Percentiles rank a stretch among this genome's conserved stretches.
phyloP scores from a whole-genome alignment of 768 basidiomycete species.

The Tephrocybe sp. region DNA sequence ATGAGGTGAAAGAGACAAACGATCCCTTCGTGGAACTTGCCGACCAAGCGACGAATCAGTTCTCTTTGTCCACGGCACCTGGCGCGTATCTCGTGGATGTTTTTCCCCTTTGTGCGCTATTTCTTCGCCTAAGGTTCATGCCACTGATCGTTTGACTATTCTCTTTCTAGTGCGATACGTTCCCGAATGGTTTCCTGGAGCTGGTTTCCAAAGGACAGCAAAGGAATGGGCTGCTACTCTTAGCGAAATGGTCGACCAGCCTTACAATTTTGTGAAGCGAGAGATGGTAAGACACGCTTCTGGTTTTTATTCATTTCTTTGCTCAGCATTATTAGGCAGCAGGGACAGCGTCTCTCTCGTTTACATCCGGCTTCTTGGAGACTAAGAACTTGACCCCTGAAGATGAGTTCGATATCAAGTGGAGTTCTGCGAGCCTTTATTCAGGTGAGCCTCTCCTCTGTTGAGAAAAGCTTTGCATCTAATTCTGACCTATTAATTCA shows the following conservation, averaged over 20 bases:
- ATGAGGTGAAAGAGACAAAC: conserved; percentile 45
- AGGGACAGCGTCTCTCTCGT: conserved; percentile 56
- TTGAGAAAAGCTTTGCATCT: background rate
- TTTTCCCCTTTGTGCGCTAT: conserved; percentile 40
- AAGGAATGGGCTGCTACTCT: conserved; percentile 51
- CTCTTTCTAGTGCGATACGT: conserved; percentile 46
- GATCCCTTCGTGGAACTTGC: conserved; percentile 53
- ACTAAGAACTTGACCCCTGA: conserved; percentile 45
- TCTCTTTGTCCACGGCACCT: conserved; percentile 50
- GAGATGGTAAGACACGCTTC: conserved; percentile 43
- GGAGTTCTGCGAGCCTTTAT: conserved; percentile 60
- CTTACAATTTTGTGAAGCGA: conserved; percentile 56
- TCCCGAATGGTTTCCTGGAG: conserved; percentile 65
- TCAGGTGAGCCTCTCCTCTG: conserved; percentile 31
- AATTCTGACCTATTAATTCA: conserved; percentile 5
- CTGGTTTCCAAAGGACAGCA: conserved; percentile 53
- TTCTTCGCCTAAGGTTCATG: background rate
- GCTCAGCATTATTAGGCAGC: conserved; percentile 38
- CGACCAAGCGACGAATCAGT: conserved; percentile 52
- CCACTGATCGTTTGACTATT: background rate
- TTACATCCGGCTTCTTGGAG: conserved; percentile 56
- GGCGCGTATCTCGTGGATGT: conserved; percentile 52
- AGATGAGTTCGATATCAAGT: conserved; percentile 63
- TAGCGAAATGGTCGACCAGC: conserved; percentile 51
- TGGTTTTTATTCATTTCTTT: conserved; percentile 6